Conservation (phyloP, 768 basidiomycete genomes). For the Suillus ampliporus region DNA sequence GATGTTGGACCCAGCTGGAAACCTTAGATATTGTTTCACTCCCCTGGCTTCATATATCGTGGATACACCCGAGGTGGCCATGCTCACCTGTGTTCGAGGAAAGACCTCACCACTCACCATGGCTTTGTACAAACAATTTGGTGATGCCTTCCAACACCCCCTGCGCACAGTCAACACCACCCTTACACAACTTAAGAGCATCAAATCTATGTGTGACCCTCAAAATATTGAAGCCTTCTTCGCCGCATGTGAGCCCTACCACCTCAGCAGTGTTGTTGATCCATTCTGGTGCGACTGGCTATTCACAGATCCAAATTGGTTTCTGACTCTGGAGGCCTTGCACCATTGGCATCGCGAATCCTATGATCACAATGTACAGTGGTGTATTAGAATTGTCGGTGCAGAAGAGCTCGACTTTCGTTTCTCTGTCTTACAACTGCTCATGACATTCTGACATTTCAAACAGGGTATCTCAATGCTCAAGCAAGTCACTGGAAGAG, state of each 20-base stretch:
- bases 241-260: not conserved
- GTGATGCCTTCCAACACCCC: slow-evolving; percentile 34
- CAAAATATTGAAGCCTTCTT: slow-evolving; percentile 2
- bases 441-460: slow-evolving; percentile 43
- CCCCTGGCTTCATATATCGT: slow-evolving; percentile 37
- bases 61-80: slow-evolving; percentile 37
- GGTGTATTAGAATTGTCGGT: slow-evolving; percentile 42
- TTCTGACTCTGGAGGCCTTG: slow-evolving; percentile 43
- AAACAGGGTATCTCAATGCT: slow-evolving; percentile 43
- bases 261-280: slow-evolving; percentile 14
- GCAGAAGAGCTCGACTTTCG: slow-evolving; percentile 34
- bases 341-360: slow-evolving; percentile 45
- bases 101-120: slow-evolving; percentile 39
- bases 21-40: slow-evolving; percentile 28
- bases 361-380: slow-evolving; percentile 46
- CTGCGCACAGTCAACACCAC: slow-evolving; percentile 29
- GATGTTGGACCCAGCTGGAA: slow-evolving; percentile 31
- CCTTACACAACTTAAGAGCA: slow-evolving; percentile 17
- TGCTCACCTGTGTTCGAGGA: slow-evolving; percentile 35
- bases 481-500: slow-evolving; percentile 47
- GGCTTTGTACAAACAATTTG: slow-evolving; percentile 37
- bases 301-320: slow-evolving; percentile 37
- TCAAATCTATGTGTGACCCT: slow-evolving; percentile 9
- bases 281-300: slow-evolving; percentile 47
- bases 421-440: slow-evolving; percentile 39